Evolutionary conservation across 1,284 basidiomycete species (phyloP), one percentile per base, ranked within the genome.

Genomic region (Melampsora medusae): DNA sequence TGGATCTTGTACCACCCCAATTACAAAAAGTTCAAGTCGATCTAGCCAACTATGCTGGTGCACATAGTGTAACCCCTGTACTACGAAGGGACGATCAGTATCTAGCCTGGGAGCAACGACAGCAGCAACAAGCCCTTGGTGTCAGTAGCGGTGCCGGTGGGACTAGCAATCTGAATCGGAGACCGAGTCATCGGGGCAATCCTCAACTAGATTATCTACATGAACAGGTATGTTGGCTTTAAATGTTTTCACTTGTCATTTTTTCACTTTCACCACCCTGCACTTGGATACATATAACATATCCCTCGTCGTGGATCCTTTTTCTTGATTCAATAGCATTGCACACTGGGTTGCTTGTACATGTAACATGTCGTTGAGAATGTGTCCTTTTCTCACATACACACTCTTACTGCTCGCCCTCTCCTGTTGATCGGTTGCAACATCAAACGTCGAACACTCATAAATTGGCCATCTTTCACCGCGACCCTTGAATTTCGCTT

Each of bases 1-100:
- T 93, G 88, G 93, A 96, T 81, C 87, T 89, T 77, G 90, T 98
- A 22, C 96, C 96, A 25, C 92, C 94, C 16, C 93, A 93, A 67
- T 85, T 98, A 66, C 82, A 82, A 71, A 83, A 82, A 78, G 78
- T 83, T 22, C 83, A 82, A 19, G 77, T 83, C 22, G 83, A 83
- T 66, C 70, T 81, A 19, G 78, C 77, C 33, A 75, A 72, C 31
- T 77, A 78, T 69, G 77, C 79, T 10, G 69, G 78, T 9, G 46
- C 46, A 17, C 78, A 78, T 28, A 75, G 71, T 19, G 77, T 82
- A 56, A 80, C 81, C 35, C 81, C 81, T 22, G 73, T 82, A 56
- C 77, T 82, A 22, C 80, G 80, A 33, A 75, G 82, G 19, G 82
- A 82, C 59, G 82, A 82, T 28, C 78, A 78, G 67, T 77, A 77